These are phyloP conservation scores for Colletotrichum tabaci DNA, from an alignment of 2,329 filamentous ascomycete genomes.

Conservation along the genomic window DNA sequence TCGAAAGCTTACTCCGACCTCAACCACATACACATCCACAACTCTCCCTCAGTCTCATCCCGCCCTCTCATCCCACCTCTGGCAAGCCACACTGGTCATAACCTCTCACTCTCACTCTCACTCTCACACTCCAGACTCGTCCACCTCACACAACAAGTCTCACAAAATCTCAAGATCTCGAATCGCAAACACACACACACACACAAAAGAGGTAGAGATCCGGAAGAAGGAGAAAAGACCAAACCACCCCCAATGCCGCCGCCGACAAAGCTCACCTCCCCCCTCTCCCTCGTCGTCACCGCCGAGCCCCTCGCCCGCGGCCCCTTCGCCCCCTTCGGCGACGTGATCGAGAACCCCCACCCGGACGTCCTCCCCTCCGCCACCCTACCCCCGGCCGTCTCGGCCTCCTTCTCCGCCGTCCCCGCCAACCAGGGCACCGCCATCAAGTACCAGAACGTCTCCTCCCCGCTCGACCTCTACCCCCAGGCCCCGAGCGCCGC, in stretches of 20 bases:
- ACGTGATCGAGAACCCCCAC: constrained; percentile 83
- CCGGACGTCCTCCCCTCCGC: constrained; percentile 67
- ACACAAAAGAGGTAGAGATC: too few species aligned
- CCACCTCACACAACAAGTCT: not conserved
- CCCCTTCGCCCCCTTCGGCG: constrained; percentile 85
- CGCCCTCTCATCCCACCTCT: not conserved
- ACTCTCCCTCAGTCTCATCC: not conserved
- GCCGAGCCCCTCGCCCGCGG: constrained; percentile 77
- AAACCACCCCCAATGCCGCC: constrained; percentile 18
- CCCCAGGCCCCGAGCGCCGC: constrained; percentile 71
- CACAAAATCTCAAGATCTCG: not conserved
- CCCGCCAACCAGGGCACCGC: constrained; percentile 89
- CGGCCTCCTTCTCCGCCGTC: constrained; percentile 63
- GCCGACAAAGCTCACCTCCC: constrained; percentile 27
- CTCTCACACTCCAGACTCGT: not conserved
- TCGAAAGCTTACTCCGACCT: constrained; percentile 23
- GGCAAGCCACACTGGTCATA: not conserved
- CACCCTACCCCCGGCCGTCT: constrained; percentile 56
- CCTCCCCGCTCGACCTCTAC: constrained; percentile 81
- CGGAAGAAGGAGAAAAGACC: not conserved
- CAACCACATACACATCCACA: constrained; percentile 6
- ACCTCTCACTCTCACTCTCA: not conserved
- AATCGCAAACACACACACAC: not conserved
- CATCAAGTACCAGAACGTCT: constrained; percentile 87
- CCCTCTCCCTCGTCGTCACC: constrained; percentile 59